Evolutionary conservation across 2,329 filamentous ascomycete genomes (phyloP).

Genomic region (Amphichorda felina): DNA sequence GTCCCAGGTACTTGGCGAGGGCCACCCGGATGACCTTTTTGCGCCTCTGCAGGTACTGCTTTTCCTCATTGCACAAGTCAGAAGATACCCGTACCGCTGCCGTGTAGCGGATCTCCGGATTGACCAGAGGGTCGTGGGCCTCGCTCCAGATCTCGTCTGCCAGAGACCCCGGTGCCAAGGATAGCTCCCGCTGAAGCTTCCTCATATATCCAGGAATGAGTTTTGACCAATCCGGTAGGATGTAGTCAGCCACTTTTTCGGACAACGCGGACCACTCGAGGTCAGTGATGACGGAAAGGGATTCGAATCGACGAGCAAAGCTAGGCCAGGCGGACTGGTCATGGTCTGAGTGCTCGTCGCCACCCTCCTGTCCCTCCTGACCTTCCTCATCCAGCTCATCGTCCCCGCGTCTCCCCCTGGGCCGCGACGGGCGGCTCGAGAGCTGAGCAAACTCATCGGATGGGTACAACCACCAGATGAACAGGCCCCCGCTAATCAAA

Average conservation of each 20-base stretch:
- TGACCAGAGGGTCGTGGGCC: constrained; percentile 68
- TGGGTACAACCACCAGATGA: constrained; percentile 31
- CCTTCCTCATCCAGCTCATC: constrained; percentile 6
- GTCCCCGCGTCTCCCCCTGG: background rate
- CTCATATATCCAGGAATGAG: constrained; percentile 62
- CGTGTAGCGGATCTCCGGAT: constrained; percentile 78
- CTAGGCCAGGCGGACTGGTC: constrained; percentile 32
- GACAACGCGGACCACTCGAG: constrained; percentile 42
- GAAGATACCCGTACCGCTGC: constrained; percentile 73
- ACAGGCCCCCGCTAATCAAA: constrained; percentile 21
- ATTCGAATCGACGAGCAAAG: constrained; percentile 34
- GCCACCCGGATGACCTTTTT: constrained; percentile 58
- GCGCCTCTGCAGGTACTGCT: constrained; percentile 58
- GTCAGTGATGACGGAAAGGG: constrained; percentile 41
- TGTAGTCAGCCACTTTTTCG: constrained; percentile 52
- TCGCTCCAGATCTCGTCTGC: constrained; percentile 92
- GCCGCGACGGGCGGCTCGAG: constrained; percentile 6
- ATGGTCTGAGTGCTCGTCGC: constrained; percentile 8
- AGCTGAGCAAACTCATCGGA: constrained; percentile 27
- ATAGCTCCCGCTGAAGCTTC: constrained; percentile 81
- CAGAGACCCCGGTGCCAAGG: constrained; percentile 75
- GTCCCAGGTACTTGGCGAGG: constrained; percentile 68
- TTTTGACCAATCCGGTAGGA: constrained; percentile 76
- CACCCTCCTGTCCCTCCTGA: constrained; percentile 4
- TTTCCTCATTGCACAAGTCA: constrained; percentile 74